Evolutionary conservation across 2,329 filamentous ascomycete genomes (phyloP).

Genomic region (Harringtonia aguacate): DNA sequence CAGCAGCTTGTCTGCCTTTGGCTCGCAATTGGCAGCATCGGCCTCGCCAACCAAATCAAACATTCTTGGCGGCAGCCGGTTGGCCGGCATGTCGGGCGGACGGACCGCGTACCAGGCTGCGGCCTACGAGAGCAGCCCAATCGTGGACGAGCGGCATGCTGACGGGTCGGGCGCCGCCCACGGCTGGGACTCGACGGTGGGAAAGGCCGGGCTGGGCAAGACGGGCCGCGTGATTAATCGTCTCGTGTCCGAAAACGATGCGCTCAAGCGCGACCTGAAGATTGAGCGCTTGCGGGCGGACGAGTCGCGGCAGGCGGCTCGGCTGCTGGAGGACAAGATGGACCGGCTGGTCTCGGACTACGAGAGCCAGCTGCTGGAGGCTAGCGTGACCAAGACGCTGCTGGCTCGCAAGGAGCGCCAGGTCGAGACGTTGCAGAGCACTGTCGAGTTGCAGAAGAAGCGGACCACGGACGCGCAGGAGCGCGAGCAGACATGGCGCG

Average conservation of each 20-base stretch:
- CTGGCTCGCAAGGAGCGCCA: constrained; percentile 65
- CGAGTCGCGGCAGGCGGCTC: constrained; percentile 58
- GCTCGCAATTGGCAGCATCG: too few species aligned
- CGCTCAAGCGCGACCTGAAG: constrained; percentile 61
- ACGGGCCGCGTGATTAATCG: constrained; percentile 71
- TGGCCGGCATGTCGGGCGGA: not conserved
- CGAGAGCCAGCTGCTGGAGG: constrained; percentile 57
- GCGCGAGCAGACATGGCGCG: constrained; percentile 50
- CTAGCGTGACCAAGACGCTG: constrained; percentile 59
- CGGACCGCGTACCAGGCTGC: not conserved
- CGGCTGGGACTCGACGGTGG: constrained; percentile 53
- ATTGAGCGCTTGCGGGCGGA: constrained; percentile 56
- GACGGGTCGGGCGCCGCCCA: constrained; percentile 23
- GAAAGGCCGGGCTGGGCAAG: constrained; percentile 61
- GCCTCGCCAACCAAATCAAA: too few species aligned
- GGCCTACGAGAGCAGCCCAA: not conserved
- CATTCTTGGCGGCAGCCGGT: too few species aligned
- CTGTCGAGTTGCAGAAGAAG: constrained; percentile 53
- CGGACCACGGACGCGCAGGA: constrained; percentile 48
- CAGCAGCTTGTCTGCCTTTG: constrained; percentile 8
- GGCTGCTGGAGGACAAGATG: constrained; percentile 60
- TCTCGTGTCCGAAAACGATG: constrained; percentile 70
- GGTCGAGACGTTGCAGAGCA: constrained; percentile 55
- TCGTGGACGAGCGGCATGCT: constrained; percentile 11
- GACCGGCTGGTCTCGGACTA: constrained; percentile 58